Evolutionary conservation across 2,329 filamentous ascomycete genomes (phyloP), one percentile per base, ranked within the genome.

Genomic region (Monosporascus sp.): DNA sequence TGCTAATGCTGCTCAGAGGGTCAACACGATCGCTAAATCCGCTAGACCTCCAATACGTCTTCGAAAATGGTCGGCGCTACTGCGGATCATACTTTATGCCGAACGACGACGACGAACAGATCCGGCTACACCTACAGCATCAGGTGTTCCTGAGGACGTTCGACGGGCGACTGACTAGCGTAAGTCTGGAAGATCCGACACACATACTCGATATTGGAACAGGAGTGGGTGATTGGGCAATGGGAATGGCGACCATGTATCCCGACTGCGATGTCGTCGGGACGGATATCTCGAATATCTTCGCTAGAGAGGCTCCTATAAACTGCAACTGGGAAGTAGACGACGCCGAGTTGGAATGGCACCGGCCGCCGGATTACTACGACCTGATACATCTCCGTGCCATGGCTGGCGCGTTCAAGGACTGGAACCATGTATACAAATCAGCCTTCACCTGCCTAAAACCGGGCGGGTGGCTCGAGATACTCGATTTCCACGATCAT

Each of bases 101-200:
- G 15, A 86, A 85, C 65, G 84, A 87, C 60, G 80, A 85, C 46
- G 69, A 76, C 46, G 84, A 88, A 63, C 82, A 86, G 65, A 81
- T 82, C 46, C 80, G 84, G 43, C 67, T 85, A 49, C 78, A 80
- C 53, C 73, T 88, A 50, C 72, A 82, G 39, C 83, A 88, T 58
- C 82, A 86, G 63, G 79, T 86, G 47, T 86, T 82, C 60, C 68
- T 84, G 6, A 76, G 78, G 51, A 68, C 75, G 17, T 72, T 79
- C 48, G 70, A 74, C 37, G 72, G 72, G 54, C 70, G 75, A 53
- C 63, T 76, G 37, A 77, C 72, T 22, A 70, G 71, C n/a, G 72
- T 73, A 6, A 70, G 72, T 3, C 63, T 79, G 20, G 64, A 73
- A 44, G 55, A 70, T 45, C 73, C 74, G 1, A 62, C 61, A 3